These are phyloP conservation scores for Aspergillus haitiensis DNA, from an alignment of 495 filamentous ascomycete genomes.

Conservation along the genomic window DNA sequence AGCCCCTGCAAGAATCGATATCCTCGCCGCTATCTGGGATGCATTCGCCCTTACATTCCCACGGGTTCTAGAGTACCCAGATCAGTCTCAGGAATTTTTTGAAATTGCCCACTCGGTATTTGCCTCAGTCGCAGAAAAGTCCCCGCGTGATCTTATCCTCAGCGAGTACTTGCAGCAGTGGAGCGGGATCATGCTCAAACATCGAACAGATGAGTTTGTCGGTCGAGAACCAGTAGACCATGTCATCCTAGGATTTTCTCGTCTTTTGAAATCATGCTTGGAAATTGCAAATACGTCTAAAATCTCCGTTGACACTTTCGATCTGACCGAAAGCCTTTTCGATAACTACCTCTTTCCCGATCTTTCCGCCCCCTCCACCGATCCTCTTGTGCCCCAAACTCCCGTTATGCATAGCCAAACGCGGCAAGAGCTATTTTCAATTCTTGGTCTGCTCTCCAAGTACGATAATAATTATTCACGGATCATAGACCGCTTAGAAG, in stretches of 20 bases:
- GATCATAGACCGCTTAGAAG: conserved; percentile 54
- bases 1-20: conserved; percentile 37
- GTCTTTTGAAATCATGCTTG: conserved; percentile 50
- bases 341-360: conserved; percentile 69
- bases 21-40: conserved; percentile 53
- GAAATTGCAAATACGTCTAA: conserved; percentile 47
- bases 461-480: conserved; percentile 51
- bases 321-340: conserved; percentile 61
- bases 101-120: conserved; percentile 54
- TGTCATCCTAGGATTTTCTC: conserved; percentile 48
- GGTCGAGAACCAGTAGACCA: conserved; percentile 52
- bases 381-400: conserved; percentile 33
- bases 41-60: conserved; percentile 52
- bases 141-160: conserved; percentile 52
- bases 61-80: conserved; percentile 40
- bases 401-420: conserved; percentile 56
- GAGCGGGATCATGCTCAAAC: conserved; percentile 54
- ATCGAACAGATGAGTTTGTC: conserved; percentile 55
- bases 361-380: conserved; percentile 38
- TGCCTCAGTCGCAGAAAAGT: conserved; percentile 52
- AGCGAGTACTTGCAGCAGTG: conserved; percentile 52
- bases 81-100: conserved; percentile 58
- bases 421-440: conserved; percentile 62
- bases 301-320: conserved; percentile 46
- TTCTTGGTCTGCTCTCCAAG: conserved; percentile 60